Conservation (phyloP, 2,329 filamentous ascomycete genomes). For the Aspergillus sclerotialis region DNA sequence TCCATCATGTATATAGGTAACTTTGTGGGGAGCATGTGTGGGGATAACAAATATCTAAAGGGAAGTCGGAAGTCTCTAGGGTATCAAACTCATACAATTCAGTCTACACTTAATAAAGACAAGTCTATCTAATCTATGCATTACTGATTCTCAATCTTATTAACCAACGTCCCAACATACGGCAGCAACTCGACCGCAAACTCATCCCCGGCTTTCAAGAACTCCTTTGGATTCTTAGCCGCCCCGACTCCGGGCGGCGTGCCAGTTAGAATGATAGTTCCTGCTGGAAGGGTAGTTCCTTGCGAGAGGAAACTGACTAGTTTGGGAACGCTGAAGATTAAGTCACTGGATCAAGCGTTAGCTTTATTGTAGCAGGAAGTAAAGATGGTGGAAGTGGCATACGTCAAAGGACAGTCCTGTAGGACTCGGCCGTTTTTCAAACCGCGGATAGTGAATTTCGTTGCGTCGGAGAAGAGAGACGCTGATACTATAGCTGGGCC, state of each 20-base stretch:
- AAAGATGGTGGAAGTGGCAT: slow-evolving; percentile 8
- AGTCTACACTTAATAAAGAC: too few species aligned
- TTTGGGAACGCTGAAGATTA: slow-evolving; percentile 48
- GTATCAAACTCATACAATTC: too few species aligned
- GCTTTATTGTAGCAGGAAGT: neutral
- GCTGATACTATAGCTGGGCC: slow-evolving; percentile 46
- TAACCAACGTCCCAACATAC: slow-evolving; percentile 44
- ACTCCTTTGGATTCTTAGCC: slow-evolving; percentile 35
- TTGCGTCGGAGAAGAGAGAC: slow-evolving; percentile 23
- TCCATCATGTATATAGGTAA: too few species aligned
- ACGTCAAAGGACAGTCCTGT: slow-evolving; percentile 43
- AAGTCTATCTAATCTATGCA: too few species aligned
- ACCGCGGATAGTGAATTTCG: slow-evolving; percentile 27
- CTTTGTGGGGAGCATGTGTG: too few species aligned
- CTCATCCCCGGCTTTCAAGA: slow-evolving; percentile 40
- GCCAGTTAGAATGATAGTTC: slow-evolving; percentile 39
- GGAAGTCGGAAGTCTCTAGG: too few species aligned
- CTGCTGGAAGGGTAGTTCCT: slow-evolving; percentile 36
- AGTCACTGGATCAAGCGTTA: slow-evolving; percentile 34
- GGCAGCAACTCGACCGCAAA: slow-evolving; percentile 45
- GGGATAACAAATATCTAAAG: too few species aligned
- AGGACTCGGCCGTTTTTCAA: slow-evolving; percentile 46
- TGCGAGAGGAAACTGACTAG: slow-evolving; percentile 34
- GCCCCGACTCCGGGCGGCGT: slow-evolving; percentile 38
- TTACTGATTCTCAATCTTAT: slow-evolving; percentile 33